Base-by-base conservation (phyloP, 75 land plant species). In the Selaginella tamariscina region DNA sequence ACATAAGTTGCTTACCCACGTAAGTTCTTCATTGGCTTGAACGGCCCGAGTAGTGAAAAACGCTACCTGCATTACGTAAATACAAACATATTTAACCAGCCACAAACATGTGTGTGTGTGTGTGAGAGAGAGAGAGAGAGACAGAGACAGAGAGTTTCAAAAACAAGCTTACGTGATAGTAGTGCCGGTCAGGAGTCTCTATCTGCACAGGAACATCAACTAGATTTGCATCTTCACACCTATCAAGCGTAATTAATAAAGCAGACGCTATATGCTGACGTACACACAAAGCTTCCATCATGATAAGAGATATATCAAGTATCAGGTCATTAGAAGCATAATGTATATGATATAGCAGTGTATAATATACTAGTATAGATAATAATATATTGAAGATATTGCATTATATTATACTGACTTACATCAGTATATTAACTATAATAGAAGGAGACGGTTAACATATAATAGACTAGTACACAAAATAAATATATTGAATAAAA, bases 131-230 rank as follows among this genome's bases (percentile, higher is more conserved):
- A 27, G 20, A 13, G 28, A 18, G 13, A 21, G 26, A 59, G 24
- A 59, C 2, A 59, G 21, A 5, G 8, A 21, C 5, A 59, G 21
- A 23, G 26, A 59, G 26, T 8, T 59, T 21, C 18, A 59, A 23
- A 59, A 59, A 59, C 31, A 20, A 30, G 32, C 62, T 59, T 21
- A 59, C 62, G 62, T 59, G 62, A 21, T 59, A 59, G 26, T 8
- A 59, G 26, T 59, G 62, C 8, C 26, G 62, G 21, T 59, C 62
- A n/a, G 62, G 62, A 26, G 18, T 8, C 62, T 59, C 62, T 5
- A 59, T 59, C 23, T 59, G n/a, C 9, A 59, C 62, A 23, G 62
- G 62, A 59, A 59, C 21, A n/a, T 59, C 62, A 9, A 59, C 21
- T 5, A 59, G 26, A 26, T 27, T 59, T 5, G 62, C 62, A 59